Base-by-base conservation (phyloP, 352 stramenopile species). In the Phytophthora tubulina region DNA sequence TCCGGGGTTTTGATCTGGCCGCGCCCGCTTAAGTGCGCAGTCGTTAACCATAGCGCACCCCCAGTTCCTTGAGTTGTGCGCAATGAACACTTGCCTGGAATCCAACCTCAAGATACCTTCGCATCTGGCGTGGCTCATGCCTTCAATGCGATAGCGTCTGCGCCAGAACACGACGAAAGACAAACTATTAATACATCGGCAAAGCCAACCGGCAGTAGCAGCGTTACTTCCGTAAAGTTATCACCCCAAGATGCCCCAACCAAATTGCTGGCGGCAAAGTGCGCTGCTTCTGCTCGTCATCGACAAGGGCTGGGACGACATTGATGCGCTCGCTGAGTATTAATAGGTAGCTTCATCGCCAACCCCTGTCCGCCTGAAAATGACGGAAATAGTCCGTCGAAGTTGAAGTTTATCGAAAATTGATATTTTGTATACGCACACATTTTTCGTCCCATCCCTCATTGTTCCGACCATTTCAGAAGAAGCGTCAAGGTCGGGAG, bases 221-320 rank as follows among this genome's bases (percentile, higher is more conserved):
- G 27, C 15, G 49, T 61, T 9, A 35, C 13, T 32, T 31, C 50
- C 9, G n/a, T 27, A 27, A 13, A 42, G 14, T 31, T 8, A 30
- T 45, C 39, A 6, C 13, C 39, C 4, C 13, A 45, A 45, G 11
- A 45, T 13, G 8, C 39, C 39, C 21, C 21, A 27, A 27, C 21
- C 21, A 27, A 27, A 27, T 27, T 27, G 21, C 21, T 27, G 21
- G 21, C 21, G 21, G 7, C 65, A 75, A 33, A 39, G 15, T 41
- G 41, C 38, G 4, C 36, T 81, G 17, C 15, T 76, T 13, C 13
- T n/a, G 1, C 17, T 51, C 10, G 61, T 73, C 32, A 50, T 67
- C 6, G 50, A 70, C 3, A 70, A 45, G 8, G 73, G 63, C 6
- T 81, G 73, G 73, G 60, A 81, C 38, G 59, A 78, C 38, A 8